Evolutionary conservation across 345 rosid species (phyloP).

Genomic region (Ricinus communis): DNA sequence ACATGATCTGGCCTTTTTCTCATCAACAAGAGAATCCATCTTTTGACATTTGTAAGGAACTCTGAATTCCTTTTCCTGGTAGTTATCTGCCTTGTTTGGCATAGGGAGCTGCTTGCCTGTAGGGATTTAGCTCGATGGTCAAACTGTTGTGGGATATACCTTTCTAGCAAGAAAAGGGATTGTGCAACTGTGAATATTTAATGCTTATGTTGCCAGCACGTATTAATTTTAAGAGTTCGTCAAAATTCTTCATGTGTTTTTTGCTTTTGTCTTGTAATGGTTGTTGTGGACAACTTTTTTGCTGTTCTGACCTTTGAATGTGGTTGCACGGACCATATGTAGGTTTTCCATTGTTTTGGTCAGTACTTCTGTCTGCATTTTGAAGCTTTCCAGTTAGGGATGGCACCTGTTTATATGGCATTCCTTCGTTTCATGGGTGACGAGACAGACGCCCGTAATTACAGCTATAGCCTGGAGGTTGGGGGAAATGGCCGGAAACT

Average conservation of each 20-base stretch:
- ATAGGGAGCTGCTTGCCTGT: neutral
- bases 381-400: conserved; percentile 93
- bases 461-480: conserved; percentile 91
- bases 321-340: conserved; percentile 3
- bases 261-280: neutral
- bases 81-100: too few species aligned
- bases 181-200: neutral
- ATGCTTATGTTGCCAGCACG: too few species aligned
- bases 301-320: conserved; percentile 12
- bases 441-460: conserved; percentile 77
- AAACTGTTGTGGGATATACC: neutral
- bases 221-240: too few species aligned
- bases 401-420: conserved; percentile 98
- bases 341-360: conserved; percentile 93
- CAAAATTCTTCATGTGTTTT: neutral
- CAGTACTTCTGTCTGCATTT: conserved; percentile 97
- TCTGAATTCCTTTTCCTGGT: too few species aligned
- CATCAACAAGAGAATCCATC: too few species aligned
- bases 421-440: conserved; percentile 95
- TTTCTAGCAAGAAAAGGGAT: neutral
- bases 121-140: neutral
- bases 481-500: conserved; percentile 93
- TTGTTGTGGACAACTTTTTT: neutral
- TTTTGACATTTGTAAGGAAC: too few species aligned
- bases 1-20: too few species aligned